Evolutionary conservation across 2,329 filamentous ascomycete species (phyloP), one percentile per base, ranked within the genome.

Genomic region (Exophiala sp.): DNA sequence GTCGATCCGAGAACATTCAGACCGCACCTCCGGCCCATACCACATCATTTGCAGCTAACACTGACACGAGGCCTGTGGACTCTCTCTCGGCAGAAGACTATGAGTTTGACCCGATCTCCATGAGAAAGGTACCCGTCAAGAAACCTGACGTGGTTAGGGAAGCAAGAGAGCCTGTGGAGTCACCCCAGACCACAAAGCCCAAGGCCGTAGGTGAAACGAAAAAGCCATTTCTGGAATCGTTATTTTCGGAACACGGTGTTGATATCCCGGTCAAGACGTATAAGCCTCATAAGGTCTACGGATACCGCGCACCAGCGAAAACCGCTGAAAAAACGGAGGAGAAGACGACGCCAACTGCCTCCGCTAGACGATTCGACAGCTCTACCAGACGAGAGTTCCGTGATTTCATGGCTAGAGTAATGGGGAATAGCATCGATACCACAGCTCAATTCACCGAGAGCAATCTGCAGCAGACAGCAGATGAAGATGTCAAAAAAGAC

Each of bases 91-190:
- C 52, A 21, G 52, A 54, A 21, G 48, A 59, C 41, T 65, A 68
- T 52, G 64, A 68, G 46, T 75, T 73, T 56, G 73, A 75, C 38
- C 72, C 72, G 7, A 70, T 75, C 33, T 71, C 66, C 51, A 70
- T 71, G 32, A 67, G 71, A 18, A 75, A 75, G 68, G 62, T 69
- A 6, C 68, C 64, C 60, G 58, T 48, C 32, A 29, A 62, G 59
- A 56, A 60, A 29, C 14, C 16, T 11, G 51, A 51, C 24, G 24
- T 29, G 5, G 24, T 29, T 5, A 29, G 24, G 24, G 24, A 29
- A 8, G 24, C 7, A 8, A 29, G 24, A 8, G 4, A 29, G 24
- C 24, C 24, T 29, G 7, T 29, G 24, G 24, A 29, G 24, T 8
- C 24, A 29, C 34, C 33, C 42, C 40, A 21, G 21, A 40, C 6